Evolutionary conservation across 352 stramenopile genomes (phyloP).

Genomic region (Pythium pectinolyticum): DNA sequence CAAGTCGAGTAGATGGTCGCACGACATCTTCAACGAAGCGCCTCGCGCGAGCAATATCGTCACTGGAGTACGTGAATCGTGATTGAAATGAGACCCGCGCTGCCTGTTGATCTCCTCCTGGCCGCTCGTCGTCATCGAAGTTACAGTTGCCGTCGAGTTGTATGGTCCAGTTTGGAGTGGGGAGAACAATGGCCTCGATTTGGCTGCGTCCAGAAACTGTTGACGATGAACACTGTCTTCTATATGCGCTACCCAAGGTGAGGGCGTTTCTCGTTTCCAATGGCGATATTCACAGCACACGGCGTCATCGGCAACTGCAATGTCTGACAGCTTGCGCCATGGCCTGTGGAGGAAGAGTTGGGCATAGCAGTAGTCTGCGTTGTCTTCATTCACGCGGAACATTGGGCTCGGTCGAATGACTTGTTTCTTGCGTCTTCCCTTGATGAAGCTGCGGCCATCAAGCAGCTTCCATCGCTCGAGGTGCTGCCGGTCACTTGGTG

Average conservation of each 20-base stretch:
- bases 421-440: background rate
- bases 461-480: background rate
- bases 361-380: constrained; percentile 6
- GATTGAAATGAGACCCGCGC: background rate
- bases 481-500: background rate
- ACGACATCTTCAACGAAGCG: constrained; percentile 8
- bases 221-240: background rate
- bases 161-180: background rate
- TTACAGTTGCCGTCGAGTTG: too few species aligned
- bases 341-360: background rate
- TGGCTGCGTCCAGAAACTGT: background rate
- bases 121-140: too few species aligned
- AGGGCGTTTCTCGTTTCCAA: background rate
- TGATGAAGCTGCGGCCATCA: background rate
- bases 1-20: background rate
- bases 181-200: background rate
- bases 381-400: background rate
- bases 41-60: background rate
- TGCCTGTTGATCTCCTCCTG: too few species aligned
- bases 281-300: background rate
- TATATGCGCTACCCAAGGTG: background rate
- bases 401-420: background rate
- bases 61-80: background rate
- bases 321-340: background rate
- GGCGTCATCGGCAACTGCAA: background rate